Conservation (phyloP, 2,329 filamentous ascomycete species). For the Xylariaceae sp. region DNA sequence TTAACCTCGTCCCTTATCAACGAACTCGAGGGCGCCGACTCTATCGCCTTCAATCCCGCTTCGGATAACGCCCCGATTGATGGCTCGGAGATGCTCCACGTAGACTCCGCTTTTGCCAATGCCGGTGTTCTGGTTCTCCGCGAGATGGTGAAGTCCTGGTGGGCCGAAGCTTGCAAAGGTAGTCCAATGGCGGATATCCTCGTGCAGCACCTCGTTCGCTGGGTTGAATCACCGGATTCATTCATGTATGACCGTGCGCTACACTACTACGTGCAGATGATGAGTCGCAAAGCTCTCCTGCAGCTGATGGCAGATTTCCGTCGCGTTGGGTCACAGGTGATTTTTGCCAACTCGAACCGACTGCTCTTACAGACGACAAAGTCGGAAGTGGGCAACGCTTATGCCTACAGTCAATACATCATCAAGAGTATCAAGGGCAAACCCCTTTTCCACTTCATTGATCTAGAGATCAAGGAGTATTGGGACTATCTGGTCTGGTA, state of each 20-base stretch:
- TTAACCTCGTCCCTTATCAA: slow-evolving; percentile 95
- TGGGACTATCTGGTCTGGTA: slow-evolving; percentile 99
- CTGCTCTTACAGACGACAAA: slow-evolving; percentile 94
- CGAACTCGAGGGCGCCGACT: slow-evolving; percentile 85
- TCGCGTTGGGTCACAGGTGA: slow-evolving; percentile 86
- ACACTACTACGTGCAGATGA: slow-evolving; percentile 97
- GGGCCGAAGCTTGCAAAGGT: slow-evolving; percentile 85
- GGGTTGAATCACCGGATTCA: slow-evolving; percentile 89
- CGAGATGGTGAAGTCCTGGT: slow-evolving; percentile 99
- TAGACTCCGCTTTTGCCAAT: slow-evolving; percentile 88
- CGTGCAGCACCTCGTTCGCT: slow-evolving; percentile 93
- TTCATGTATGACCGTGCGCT: slow-evolving; percentile 93
- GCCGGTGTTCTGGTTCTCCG: slow-evolving; percentile 85
- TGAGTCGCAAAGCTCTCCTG: slow-evolving; percentile 94
- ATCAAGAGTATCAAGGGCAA: slow-evolving; percentile 95
- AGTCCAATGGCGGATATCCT: slow-evolving; percentile 96
- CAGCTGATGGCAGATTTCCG: slow-evolving; percentile 97
- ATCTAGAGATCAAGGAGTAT: slow-evolving; percentile 95
- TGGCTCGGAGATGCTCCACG: slow-evolving; percentile 66
- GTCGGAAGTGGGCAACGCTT: slow-evolving; percentile 92
- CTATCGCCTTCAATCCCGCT: slow-evolving; percentile 76
- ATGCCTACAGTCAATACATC: slow-evolving; percentile 95
- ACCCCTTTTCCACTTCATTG: slow-evolving; percentile 93
- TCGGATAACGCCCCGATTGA: slow-evolving; percentile 56
- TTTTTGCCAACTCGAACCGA: slow-evolving; percentile 89